Conservation (phyloP, 441 rosid species). For the Flueggea neowawraea region DNA sequence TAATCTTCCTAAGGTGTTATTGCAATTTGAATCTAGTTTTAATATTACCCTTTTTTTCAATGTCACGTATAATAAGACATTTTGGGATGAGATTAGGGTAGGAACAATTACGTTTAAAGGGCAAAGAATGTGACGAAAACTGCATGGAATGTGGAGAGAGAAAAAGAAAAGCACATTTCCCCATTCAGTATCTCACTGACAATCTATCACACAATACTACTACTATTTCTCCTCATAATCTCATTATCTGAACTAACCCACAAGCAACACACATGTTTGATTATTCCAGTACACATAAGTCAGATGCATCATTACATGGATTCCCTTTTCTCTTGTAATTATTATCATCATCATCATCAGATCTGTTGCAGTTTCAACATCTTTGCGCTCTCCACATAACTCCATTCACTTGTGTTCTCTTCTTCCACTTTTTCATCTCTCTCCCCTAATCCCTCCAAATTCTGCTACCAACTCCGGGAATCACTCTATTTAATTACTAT, state of each 20-base stretch:
- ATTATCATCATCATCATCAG: constrained; percentile 26
- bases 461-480: constrained; percentile 58
- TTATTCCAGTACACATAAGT: constrained; percentile 28
- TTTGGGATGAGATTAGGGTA: too few relatives aligned
- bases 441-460: constrained; percentile 49
- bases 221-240: too few relatives aligned
- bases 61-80: too few relatives aligned
- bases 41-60: too few relatives aligned
- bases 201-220: constrained; percentile 43
- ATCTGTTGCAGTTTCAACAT: constrained; percentile 19
- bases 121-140: too few relatives aligned
- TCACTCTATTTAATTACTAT: constrained; percentile 39
- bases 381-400: constrained; percentile 22
- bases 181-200: constrained; percentile 64
- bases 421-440: constrained; percentile 26
- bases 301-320: constrained; percentile 71
- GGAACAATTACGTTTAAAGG: too few relatives aligned
- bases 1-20: too few relatives aligned
- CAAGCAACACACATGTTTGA: constrained; percentile 18
- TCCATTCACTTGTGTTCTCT: constrained; percentile 48
- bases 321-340: constrained; percentile 61
- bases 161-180: constrained; percentile 35
- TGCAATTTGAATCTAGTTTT: too few relatives aligned
- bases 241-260: constrained; percentile 23
- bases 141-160: background rate